phyloP scores from a whole-genome alignment of 23 red algal species.

The Rhodosorus marinus region DNA sequence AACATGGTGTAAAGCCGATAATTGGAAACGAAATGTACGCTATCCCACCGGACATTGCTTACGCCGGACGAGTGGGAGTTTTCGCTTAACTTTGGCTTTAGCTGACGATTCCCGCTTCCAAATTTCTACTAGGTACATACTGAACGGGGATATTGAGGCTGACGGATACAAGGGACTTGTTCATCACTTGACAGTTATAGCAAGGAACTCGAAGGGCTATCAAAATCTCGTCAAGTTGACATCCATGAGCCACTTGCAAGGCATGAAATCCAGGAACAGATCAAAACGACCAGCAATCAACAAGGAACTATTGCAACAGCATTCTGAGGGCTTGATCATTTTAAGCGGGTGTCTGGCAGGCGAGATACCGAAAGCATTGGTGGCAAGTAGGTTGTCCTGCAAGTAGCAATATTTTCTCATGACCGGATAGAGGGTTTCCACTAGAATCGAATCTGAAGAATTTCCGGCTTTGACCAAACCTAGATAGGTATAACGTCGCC shows the following conservation, averaged over 20 bases:
- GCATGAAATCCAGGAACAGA: constrained; percentile 44
- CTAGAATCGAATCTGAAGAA: too few relatives aligned
- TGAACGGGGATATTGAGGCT: constrained; percentile 4
- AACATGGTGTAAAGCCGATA: constrained; percentile 57
- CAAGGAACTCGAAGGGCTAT: constrained; percentile 72
- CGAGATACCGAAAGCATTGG: too few relatives aligned
- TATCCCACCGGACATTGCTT: constrained; percentile 18
- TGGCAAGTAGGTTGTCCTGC: background rate
- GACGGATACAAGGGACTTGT: constrained; percentile 6
- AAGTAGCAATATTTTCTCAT: background rate
- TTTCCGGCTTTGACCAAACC: background rate
- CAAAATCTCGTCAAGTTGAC: constrained; percentile 67
- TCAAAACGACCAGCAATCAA: constrained; percentile 67
- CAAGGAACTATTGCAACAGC: constrained; percentile 59
- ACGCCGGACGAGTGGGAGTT: too few relatives aligned
- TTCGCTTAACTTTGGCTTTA: too few relatives aligned
- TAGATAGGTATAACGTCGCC: constrained; percentile 32
- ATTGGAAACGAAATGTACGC: constrained; percentile 97
- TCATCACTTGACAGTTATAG: constrained; percentile 80
- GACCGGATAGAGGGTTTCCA: too few relatives aligned
- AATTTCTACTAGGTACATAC: background rate
- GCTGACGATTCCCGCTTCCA: background rate
- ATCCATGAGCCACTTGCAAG: constrained; percentile 50
- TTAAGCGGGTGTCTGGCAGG: constrained; percentile 58
- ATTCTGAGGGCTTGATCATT: constrained; percentile 83